A percentile compares a stretch with the other conserved stretches of the same genome.
phyloP scores from a whole-genome alignment of 176 grass and related monocot species.

The Oryza glumipatula region DNA sequence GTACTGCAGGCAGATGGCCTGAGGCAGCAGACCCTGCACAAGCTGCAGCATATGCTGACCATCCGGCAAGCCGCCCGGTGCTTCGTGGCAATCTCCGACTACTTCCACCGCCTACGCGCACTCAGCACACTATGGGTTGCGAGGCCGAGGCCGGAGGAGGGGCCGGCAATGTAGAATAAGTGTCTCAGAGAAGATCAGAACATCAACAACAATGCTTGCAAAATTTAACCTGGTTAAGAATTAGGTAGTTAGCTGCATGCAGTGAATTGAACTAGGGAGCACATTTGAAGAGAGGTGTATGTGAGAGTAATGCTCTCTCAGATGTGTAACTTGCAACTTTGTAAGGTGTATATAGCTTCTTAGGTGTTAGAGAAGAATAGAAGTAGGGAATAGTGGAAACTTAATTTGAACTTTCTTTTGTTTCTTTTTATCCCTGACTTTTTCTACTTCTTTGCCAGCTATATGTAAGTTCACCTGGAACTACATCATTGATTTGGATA shows the following conservation, averaged over 20 bases:
- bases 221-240: constrained; percentile 15
- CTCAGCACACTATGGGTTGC: constrained; percentile 53
- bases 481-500: not conserved
- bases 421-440: not conserved
- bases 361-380: constrained; percentile 38
- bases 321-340: constrained; percentile 36
- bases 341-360: constrained; percentile 49
- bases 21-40: constrained; percentile 58
- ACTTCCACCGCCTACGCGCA: constrained; percentile 58
- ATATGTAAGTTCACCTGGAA: not conserved
- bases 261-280: not conserved
- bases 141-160: constrained; percentile 38
- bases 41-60: constrained; percentile 52
- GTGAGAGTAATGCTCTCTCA: constrained; percentile 25
- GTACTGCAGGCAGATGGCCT: constrained; percentile 50
- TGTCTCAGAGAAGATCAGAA: not conserved
- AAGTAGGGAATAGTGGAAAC: constrained; percentile 27
- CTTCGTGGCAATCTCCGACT: constrained; percentile 49
- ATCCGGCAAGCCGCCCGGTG: constrained; percentile 38
- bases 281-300: constrained; percentile 24
- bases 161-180: constrained; percentile 16
- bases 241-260: not conserved
- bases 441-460: constrained; percentile 23
- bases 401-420: not conserved
- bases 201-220: constrained; percentile 24